Evolutionary conservation across 2,329 filamentous ascomycete species (phyloP), one percentile per base, ranked within the genome.

Genomic region (Cladophialophora psammophila): DNA sequence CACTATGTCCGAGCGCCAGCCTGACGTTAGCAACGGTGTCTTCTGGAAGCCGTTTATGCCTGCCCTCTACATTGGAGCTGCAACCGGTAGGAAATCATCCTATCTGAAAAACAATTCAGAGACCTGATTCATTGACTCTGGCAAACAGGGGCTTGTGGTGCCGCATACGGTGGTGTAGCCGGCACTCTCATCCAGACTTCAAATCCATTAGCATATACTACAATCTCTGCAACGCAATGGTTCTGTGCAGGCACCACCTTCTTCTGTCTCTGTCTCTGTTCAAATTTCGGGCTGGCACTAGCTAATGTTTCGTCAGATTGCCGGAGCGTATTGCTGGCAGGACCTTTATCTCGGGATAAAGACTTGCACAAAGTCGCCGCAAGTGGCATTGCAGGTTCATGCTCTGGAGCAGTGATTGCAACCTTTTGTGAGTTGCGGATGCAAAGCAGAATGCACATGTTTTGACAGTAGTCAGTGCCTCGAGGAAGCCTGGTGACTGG

Each of bases 221-320:
- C 90, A 12, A 85, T 89, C 42, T 89, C 90, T 26, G 91, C 92
- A 18, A 82, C 92, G 48, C 93, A 96, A 80, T 97, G 92, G 87
- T 92, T 92, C 78, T 85, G 87, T 50, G 84, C 96, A 45, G 92
- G 92, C 40, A 87, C 86, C 55, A 91, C 87, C 15, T 97, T 90
- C 76, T 94, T 89, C 84, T 89, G 90, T 89, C 82, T 75, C 87
- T 79, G 50, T 31, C 35, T 15, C 50, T 38, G 20, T 15, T 26
- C 34, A 34, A 10, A 34, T 18, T n/a, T 35, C 9, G 7, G 9
- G n/a, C 18, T 15, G 1, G 35, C 45, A 50, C 26, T n/a, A 20
- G 26, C 48, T 32, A 34, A 40, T 26, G 42, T 18, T 9, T 61
- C 35, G 18, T 18, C 5, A 69, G 67, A 69, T 36, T 66, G 63